A percentile compares a stretch with the other conserved stretches of the same genome.
Evolutionary conservation across 2,329 filamentous ascomycete genomes (phyloP).

Genomic region (Trichoderma arundinaceum): DNA sequence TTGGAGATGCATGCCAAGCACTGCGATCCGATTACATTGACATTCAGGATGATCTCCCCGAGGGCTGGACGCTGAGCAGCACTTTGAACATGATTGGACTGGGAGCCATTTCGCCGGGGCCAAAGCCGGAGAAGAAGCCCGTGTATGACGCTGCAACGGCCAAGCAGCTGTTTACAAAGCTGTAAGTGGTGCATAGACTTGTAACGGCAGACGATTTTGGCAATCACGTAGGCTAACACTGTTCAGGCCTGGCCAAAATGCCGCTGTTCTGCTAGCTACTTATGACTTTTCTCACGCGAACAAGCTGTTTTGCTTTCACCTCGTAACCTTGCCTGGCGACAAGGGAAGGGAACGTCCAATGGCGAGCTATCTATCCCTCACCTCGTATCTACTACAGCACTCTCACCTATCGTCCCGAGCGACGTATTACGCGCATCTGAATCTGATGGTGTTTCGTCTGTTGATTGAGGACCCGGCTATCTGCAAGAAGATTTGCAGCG

Average conservation of each 20-base stretch:
- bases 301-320: conserved; percentile 88
- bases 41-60: conserved; percentile 87
- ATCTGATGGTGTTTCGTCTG: conserved; percentile 82
- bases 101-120: conserved; percentile 72
- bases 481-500: conserved; percentile 82
- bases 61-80: conserved; percentile 82
- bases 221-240: not conserved
- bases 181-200: conserved; percentile 56
- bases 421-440: conserved; percentile 82
- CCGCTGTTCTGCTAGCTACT: conserved; percentile 79
- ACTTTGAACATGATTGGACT: conserved; percentile 86
- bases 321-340: conserved; percentile 69
- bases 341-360: conserved; percentile 76
- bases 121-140: conserved; percentile 62
- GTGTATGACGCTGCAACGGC: conserved; percentile 77
- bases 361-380: conserved; percentile 81
- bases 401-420: conserved; percentile 82
- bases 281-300: conserved; percentile 96
- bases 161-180: conserved; percentile 77
- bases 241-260: conserved; percentile 74
- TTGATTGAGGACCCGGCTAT: conserved; percentile 83
- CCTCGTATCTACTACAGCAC: conserved; percentile 92
- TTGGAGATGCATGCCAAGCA: conserved; percentile 72
- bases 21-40: conserved; percentile 79
- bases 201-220: conserved; percentile 32